phyloP scores from a whole-genome alignment of 352 stramenopile species.

The Phytophthora cajani region DNA sequence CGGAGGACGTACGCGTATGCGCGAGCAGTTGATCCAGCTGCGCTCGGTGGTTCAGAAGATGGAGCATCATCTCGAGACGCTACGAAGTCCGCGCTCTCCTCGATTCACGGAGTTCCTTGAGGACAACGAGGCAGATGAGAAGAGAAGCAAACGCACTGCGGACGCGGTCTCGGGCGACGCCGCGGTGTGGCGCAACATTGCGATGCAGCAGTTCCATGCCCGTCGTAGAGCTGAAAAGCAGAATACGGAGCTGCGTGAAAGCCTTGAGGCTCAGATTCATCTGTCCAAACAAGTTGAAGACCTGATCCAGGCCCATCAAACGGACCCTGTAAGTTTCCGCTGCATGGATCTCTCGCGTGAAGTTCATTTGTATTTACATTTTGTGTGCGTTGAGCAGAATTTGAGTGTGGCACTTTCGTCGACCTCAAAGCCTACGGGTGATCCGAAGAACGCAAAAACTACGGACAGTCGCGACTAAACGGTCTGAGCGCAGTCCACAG shows the following conservation, averaged over 20 bases:
- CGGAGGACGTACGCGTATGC: constrained; percentile 10
- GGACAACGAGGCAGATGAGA: constrained; percentile 12
- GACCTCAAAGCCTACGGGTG: neutral
- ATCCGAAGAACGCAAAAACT: neutral
- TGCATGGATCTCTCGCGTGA: neutral
- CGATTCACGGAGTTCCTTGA: constrained; percentile 1
- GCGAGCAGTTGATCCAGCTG: constrained; percentile 32
- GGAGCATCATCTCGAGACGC: constrained; percentile 25
- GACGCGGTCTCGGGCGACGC: neutral
- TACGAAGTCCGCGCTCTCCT: constrained; percentile 24
- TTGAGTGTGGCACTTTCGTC: neutral
- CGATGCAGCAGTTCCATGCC: constrained; percentile 31
- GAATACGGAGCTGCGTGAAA: constrained; percentile 24
- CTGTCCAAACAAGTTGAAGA: constrained; percentile 31
- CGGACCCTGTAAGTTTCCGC: constrained; percentile 11
- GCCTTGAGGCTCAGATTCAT: constrained; percentile 10
- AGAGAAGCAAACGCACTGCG: neutral
- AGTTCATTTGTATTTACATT: neutral
- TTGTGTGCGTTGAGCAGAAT: neutral
- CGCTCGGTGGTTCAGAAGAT: constrained; percentile 31
- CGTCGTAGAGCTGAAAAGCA: constrained; percentile 24
- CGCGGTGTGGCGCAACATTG: constrained; percentile 6
- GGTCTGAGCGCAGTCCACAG: neutral
- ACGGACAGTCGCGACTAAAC: neutral
- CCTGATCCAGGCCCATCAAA: constrained; percentile 22